Percentiles rank a stretch among this genome's conserved stretches.
These are phyloP conservation scores for Vitis hybrid DNA, from an alignment of 177 flowering plant genomes.

Conservation along the genomic window DNA sequence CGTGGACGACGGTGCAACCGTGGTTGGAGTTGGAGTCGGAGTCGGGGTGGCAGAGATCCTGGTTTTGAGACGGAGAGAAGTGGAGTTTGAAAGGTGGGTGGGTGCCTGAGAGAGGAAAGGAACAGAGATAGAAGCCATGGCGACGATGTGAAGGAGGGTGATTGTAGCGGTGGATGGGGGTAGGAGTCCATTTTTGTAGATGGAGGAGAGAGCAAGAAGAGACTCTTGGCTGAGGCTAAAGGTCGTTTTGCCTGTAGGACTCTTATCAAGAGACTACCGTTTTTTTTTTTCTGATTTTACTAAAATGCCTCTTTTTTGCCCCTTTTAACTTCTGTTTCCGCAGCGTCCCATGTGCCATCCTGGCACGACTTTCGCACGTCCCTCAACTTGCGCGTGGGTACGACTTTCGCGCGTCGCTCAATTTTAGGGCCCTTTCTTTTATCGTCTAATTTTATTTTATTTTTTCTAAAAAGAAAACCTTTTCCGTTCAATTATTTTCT, in stretches of 20 bases:
- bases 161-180: slow-evolving; percentile 1
- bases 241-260: not conserved
- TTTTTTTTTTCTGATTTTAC: too few species aligned
- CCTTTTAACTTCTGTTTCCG: too few species aligned
- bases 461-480: too few species aligned
- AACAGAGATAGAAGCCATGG: slow-evolving; percentile 26
- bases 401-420: too few species aligned
- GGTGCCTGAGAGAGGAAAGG: slow-evolving; percentile 20
- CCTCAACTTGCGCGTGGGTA: too few species aligned
- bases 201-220: slow-evolving; percentile 4
- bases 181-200: slow-evolving; percentile 26
- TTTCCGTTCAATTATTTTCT: too few species aligned
- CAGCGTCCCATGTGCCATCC: too few species aligned
- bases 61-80: slow-evolving; percentile 8
- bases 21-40: slow-evolving; percentile 12
- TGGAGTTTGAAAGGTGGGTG: slow-evolving; percentile 7
- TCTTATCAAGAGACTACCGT: too few species aligned
- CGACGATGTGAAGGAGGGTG: not conserved
- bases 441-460: too few species aligned
- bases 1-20: slow-evolving; percentile 9
- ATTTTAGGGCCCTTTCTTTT: too few species aligned
- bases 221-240: slow-evolving; percentile 11
- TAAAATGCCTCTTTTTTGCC: too few species aligned
- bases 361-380: too few species aligned
- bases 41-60: slow-evolving; percentile 25